Evolutionary conservation across 2,329 filamentous ascomycete species (phyloP).

Genomic region (Periconia digitata): DNA sequence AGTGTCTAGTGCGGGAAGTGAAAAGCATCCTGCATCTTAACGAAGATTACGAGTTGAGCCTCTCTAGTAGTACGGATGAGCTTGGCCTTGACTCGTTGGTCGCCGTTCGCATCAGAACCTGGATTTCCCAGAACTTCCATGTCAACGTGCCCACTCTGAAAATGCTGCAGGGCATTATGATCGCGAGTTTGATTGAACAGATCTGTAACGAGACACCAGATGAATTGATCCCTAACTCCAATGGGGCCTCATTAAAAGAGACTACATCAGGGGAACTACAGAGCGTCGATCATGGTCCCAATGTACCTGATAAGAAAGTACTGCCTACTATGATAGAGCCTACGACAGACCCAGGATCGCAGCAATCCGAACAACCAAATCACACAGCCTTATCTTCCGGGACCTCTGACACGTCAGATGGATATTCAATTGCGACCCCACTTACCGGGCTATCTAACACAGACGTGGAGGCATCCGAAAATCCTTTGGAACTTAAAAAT

Average conservation of each 20-base stretch:
- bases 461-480: no score
- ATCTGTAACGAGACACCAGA: no score
- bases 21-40: not conserved
- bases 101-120: slow-evolving; percentile 18
- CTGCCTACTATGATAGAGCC: no score
- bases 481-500: slow-evolving; percentile 2
- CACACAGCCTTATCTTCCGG: no score
- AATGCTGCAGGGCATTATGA: slow-evolving; percentile 21
- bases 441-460: no score
- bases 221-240: no score
- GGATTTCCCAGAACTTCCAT: slow-evolving; percentile 19
- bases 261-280: not conserved
- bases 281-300: no score
- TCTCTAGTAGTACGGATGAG: slow-evolving; percentile 2
- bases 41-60: not conserved
- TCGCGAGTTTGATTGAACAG: not conserved
- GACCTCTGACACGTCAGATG: no score
- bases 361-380: not conserved
- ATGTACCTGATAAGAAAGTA: no score
- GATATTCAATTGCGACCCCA: no score
- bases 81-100: slow-evolving; percentile 23
- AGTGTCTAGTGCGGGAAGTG: not conserved
- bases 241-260: no score
- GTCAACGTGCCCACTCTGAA: slow-evolving; percentile 21
- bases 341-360: no score